A percentile compares a stretch with the other conserved stretches of the same genome.
Evolutionary conservation across 2,329 filamentous ascomycete genomes (phyloP).

Genomic region (Elsinoe arachidis): DNA sequence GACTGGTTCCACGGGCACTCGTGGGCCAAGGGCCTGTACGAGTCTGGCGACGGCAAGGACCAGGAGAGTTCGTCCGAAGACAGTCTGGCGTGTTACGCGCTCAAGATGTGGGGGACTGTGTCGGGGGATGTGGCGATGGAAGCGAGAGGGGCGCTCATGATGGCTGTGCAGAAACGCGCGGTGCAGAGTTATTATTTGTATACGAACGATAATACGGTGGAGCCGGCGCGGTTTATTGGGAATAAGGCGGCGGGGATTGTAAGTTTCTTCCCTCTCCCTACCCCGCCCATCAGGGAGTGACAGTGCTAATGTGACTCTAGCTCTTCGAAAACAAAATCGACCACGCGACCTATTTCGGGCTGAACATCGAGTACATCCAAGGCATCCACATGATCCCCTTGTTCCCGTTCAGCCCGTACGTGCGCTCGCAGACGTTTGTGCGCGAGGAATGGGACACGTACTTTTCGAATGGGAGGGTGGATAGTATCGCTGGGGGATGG

Average conservation of each 20-base stretch:
- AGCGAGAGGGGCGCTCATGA: slow-evolving; percentile 70
- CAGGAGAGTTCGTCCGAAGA: slow-evolving; percentile 89
- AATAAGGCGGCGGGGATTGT: slow-evolving; percentile 61
- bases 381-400: slow-evolving; percentile 81
- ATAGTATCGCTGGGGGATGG: slow-evolving; percentile 67
- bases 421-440: slow-evolving; percentile 62
- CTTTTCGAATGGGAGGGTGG: slow-evolving; percentile 60
- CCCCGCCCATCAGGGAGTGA: slow-evolving; percentile 17
- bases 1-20: slow-evolving; percentile 95
- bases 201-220: slow-evolving; percentile 55
- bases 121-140: slow-evolving; percentile 72
- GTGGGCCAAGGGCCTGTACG: slow-evolving; percentile 76
- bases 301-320: slow-evolving; percentile 15
- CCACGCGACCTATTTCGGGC: slow-evolving; percentile 82
- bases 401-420: slow-evolving; percentile 57
- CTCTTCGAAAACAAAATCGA: slow-evolving; percentile 94
- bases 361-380: slow-evolving; percentile 31
- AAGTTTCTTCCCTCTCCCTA: background rate
- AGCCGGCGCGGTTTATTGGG: slow-evolving; percentile 67
- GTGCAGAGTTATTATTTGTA: slow-evolving; percentile 79
- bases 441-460: slow-evolving; percentile 72
- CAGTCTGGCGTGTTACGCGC: slow-evolving; percentile 71
- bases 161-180: slow-evolving; percentile 65
- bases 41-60: slow-evolving; percentile 66
- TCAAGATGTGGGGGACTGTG: slow-evolving; percentile 89